Conservation (phyloP, 2,329 filamentous ascomycete species). For the Tolypocladium ovalisporum region DNA sequence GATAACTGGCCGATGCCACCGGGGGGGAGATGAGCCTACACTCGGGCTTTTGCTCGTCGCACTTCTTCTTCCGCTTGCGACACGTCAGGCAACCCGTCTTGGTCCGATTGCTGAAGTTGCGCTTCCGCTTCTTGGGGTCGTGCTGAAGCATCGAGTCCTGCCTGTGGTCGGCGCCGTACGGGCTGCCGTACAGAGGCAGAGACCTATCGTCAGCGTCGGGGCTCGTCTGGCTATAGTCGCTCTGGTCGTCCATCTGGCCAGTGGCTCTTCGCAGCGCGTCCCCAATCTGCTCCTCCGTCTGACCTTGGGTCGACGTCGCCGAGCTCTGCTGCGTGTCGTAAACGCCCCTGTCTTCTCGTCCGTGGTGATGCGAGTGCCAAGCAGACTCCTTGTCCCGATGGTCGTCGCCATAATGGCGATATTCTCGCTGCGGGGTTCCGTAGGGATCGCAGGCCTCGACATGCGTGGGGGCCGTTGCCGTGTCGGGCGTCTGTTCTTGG, state of each 20-base stretch:
- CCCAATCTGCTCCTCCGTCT: slow-evolving; percentile 38
- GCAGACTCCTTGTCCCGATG: slow-evolving; percentile 32
- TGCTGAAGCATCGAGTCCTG: slow-evolving; percentile 41
- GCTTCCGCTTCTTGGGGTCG: slow-evolving; percentile 59
- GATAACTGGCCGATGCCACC: not conserved
- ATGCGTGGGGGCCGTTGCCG: slow-evolving; percentile 16
- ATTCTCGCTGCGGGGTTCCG: slow-evolving; percentile 31
- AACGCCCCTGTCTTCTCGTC: slow-evolving; percentile 33
- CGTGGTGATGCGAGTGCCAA: slow-evolving; percentile 37
- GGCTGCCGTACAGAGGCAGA: slow-evolving; percentile 25
- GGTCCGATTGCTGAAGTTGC: slow-evolving; percentile 86
- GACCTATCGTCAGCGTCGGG: slow-evolving; percentile 41
- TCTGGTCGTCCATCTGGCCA: slow-evolving; percentile 33
- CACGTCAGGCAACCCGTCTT: slow-evolving; percentile 96
- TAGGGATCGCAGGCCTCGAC: slow-evolving; percentile 30
- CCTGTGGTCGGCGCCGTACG: slow-evolving; percentile 37
- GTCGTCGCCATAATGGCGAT: slow-evolving; percentile 33
- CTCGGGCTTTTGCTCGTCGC: slow-evolving; percentile 84
- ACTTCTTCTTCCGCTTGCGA: slow-evolving; percentile 90
- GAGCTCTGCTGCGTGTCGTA: slow-evolving; percentile 37
- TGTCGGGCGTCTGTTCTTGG: slow-evolving; percentile 24
- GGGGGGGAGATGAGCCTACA: slow-evolving; percentile 51
- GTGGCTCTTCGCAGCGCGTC: slow-evolving; percentile 33
- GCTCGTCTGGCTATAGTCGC: slow-evolving; percentile 41
- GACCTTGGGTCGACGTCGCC: slow-evolving; percentile 30